Evolutionary conservation across 2,329 filamentous ascomycete genomes (phyloP).

Genomic region (Trichoderma afroharzianum): DNA sequence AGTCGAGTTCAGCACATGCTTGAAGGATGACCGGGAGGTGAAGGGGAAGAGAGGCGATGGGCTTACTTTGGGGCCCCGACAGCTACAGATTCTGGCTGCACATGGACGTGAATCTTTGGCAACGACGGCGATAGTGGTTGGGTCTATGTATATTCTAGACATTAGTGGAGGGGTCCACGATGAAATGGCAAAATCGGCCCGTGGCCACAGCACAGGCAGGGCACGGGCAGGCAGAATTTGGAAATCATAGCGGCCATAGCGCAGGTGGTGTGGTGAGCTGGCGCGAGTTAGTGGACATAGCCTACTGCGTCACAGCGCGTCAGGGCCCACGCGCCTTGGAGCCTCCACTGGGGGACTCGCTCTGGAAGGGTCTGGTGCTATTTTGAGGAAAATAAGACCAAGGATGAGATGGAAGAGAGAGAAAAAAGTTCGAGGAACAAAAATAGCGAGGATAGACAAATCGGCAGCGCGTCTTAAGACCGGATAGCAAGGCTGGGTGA

Average conservation of each 20-base stretch:
- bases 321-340: constrained; percentile 5
- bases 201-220: not conserved
- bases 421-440: not conserved
- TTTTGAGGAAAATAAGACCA: not conserved
- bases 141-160: constrained; percentile 17
- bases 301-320: constrained; percentile 15
- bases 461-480: not conserved
- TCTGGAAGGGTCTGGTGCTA: not conserved
- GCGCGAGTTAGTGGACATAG: constrained; percentile 5
- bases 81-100: constrained; percentile 4
- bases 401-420: not conserved
- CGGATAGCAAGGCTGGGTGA: not conserved
- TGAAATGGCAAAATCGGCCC: not conserved
- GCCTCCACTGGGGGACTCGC: not conserved
- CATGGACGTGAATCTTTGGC: not conserved
- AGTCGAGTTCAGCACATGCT: not conserved
- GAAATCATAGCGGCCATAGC: constrained; percentile 1
- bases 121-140: constrained; percentile 16
- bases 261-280: not conserved
- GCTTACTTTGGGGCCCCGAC: constrained; percentile 13
- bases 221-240: not conserved
- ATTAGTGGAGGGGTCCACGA: constrained; percentile 17
- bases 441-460: not conserved
- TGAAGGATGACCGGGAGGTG: not conserved
- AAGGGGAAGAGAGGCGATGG: not conserved